phyloP scores from a whole-genome alignment of 1,139 yeast species.

The Geotrichum cucujoidarum region DNA sequence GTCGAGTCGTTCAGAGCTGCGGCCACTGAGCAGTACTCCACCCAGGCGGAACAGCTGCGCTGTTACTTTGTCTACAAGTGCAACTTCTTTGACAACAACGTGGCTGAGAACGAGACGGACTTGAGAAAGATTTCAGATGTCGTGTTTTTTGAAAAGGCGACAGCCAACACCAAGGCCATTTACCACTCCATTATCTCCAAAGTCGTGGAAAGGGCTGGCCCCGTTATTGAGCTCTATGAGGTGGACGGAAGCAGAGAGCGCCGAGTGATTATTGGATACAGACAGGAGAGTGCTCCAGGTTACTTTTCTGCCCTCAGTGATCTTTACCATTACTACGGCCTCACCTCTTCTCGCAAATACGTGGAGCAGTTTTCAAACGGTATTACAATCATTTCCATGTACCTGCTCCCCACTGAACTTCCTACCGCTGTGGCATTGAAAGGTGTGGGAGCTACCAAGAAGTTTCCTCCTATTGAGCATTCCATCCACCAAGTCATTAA shows the following conservation, averaged over 20 bases:
- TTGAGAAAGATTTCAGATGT: slow-evolving; percentile 69
- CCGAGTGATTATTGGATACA: slow-evolving; percentile 83
- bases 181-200: slow-evolving; percentile 69
- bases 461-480: slow-evolving; percentile 54
- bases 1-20: slow-evolving; percentile 79
- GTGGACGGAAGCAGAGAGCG: slow-evolving; percentile 74
- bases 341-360: slow-evolving; percentile 81
- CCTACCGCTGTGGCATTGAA: slow-evolving; percentile 35
- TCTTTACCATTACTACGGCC: slow-evolving; percentile 82
- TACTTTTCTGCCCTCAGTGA: slow-evolving; percentile 86
- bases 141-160: slow-evolving; percentile 73
- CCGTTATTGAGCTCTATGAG: slow-evolving; percentile 84
- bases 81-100: slow-evolving; percentile 45
- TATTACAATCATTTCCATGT: slow-evolving; percentile 78
- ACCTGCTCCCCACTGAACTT: slow-evolving; percentile 54
- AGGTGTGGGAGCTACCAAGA: slow-evolving; percentile 33
- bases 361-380: slow-evolving; percentile 94
- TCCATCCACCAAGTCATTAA: slow-evolving; percentile 87
- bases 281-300: slow-evolving; percentile 77
- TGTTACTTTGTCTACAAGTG: slow-evolving; percentile 87
- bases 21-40: slow-evolving; percentile 40
- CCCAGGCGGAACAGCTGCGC: slow-evolving; percentile 50
- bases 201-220: slow-evolving; percentile 78
- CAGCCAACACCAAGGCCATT: slow-evolving; percentile 69
- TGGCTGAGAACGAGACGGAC: slow-evolving; percentile 44